Conservation (phyloP, 176 grass and related monocot species). For the Tuctoria greenei region DNA sequence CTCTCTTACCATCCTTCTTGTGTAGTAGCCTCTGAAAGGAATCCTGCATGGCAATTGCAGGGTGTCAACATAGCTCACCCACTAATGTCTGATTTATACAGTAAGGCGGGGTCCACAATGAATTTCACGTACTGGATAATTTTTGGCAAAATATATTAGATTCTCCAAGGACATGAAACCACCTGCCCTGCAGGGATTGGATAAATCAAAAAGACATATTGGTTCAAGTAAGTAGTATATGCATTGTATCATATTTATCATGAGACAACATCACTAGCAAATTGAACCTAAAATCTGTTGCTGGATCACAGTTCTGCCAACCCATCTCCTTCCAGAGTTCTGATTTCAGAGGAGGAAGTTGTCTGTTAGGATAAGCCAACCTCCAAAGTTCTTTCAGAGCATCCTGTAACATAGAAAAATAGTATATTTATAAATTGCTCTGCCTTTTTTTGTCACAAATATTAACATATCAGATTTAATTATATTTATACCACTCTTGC, state of each 20-base stretch:
- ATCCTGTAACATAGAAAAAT: conserved; percentile 55
- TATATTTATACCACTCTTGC: conserved; percentile 3
- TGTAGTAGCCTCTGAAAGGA: conserved; percentile 70
- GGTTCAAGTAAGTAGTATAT: conserved; percentile 11
- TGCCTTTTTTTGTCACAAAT: neutral
- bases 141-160: conserved; percentile 68
- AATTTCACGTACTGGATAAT: conserved; percentile 55
- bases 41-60: conserved; percentile 43
- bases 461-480: conserved; percentile 13
- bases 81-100: neutral
- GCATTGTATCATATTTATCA: conserved; percentile 21
- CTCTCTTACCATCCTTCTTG: conserved; percentile 59
- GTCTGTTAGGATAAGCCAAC: conserved; percentile 66
- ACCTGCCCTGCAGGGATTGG: conserved; percentile 47
- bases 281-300: conserved; percentile 85
- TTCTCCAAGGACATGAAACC: conserved; percentile 81
- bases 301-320: conserved; percentile 79
- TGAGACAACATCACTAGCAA: conserved; percentile 25
- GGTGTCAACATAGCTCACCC: conserved; percentile 33
- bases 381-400: conserved; percentile 86
- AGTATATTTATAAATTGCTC: neutral
- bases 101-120: conserved; percentile 18
- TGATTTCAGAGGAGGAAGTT: conserved; percentile 78
- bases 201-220: conserved; percentile 12
- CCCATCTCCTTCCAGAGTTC: conserved; percentile 97